A percentile compares a stretch with the other conserved stretches of the same genome.
Evolutionary conservation across 176 grass and related monocot genomes (phyloP).

Genomic region (Carex scoparia): DNA sequence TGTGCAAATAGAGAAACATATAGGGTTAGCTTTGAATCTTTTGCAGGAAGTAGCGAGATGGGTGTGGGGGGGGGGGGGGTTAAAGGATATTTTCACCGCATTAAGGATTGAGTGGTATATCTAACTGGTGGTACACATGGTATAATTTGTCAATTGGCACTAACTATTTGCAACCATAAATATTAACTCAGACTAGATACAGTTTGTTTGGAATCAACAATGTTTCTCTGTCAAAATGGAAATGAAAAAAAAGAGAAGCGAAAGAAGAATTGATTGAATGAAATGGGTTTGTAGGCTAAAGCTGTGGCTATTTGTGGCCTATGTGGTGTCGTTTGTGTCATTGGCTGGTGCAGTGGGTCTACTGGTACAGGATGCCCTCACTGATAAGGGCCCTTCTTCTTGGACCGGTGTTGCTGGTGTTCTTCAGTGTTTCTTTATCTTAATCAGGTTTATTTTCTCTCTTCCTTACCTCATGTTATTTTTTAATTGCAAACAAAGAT

Average conservation of each 20-base stretch:
- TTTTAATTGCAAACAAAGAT: not conserved
- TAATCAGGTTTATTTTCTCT: conserved; percentile 56
- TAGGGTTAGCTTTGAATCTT: not conserved
- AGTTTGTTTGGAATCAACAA: not conserved
- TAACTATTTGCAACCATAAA: not conserved
- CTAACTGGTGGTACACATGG: too few species aligned
- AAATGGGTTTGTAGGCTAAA: conserved; percentile 49
- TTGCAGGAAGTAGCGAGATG: not conserved
- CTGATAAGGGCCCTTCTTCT: conserved; percentile 52
- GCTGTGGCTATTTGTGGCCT: conserved; percentile 85
- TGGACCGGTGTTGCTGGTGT: conserved; percentile 78
- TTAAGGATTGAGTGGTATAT: not conserved
- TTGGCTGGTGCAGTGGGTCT: conserved; percentile 57
- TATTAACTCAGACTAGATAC: not conserved
- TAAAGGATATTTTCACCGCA: not conserved
- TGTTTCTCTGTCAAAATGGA: not conserved
- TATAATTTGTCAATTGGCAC: not conserved
- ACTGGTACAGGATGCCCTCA: conserved; percentile 65
- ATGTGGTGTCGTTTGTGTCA: conserved; percentile 81
- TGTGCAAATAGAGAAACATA: not conserved
- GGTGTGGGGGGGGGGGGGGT: not conserved
- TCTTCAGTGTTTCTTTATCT: conserved; percentile 61
- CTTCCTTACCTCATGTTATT: not conserved
- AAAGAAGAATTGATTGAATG: not conserved
- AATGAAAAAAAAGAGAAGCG: not conserved